Percentiles rank a stretch among this genome's conserved stretches.
These are phyloP conservation scores for Ceratobasidium theobromae DNA, from an alignment of 1,284 basidiomycete genomes.

Conservation along the genomic window DNA sequence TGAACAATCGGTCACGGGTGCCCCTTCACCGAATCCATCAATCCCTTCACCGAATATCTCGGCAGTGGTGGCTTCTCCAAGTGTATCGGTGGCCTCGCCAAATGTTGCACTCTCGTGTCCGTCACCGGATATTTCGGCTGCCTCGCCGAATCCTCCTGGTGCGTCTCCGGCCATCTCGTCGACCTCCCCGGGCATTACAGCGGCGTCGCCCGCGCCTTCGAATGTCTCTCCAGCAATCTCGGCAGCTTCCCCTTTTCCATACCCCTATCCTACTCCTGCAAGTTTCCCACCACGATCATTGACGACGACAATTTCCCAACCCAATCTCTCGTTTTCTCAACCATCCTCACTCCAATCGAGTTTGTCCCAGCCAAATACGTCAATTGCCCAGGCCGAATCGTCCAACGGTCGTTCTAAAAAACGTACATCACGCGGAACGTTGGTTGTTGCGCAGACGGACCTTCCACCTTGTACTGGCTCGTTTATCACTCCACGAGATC, in stretches of 20 bases:
- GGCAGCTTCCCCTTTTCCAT: constrained; percentile 10
- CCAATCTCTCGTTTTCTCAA: not conserved
- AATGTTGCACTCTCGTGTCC: too few species aligned
- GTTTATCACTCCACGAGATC: constrained; percentile 13
- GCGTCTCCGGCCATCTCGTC: too few species aligned
- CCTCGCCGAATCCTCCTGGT: not conserved
- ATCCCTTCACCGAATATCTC: constrained; percentile 2
- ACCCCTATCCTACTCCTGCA: not conserved
- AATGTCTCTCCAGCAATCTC: not conserved
- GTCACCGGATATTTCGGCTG: constrained; percentile 3
- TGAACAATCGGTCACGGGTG: not conserved
- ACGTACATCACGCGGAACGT: constrained; percentile 4
- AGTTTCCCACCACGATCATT: not conserved
- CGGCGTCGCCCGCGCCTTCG: not conserved
- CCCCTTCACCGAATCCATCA: constrained; percentile 1
- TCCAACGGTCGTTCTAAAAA: too few species aligned
- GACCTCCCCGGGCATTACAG: too few species aligned
- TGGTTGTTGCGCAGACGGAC: not conserved
- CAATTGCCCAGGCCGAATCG: too few species aligned
- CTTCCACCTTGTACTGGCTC: not conserved
- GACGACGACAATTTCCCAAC: not conserved
- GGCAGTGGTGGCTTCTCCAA: not conserved
- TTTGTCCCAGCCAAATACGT: too few species aligned
- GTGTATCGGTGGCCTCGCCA: constrained; percentile 1
- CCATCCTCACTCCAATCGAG: not conserved